These are phyloP conservation scores for Nothopassalora personata DNA, from an alignment of 2,329 filamentous ascomycete genomes.

Conservation along the genomic window DNA sequence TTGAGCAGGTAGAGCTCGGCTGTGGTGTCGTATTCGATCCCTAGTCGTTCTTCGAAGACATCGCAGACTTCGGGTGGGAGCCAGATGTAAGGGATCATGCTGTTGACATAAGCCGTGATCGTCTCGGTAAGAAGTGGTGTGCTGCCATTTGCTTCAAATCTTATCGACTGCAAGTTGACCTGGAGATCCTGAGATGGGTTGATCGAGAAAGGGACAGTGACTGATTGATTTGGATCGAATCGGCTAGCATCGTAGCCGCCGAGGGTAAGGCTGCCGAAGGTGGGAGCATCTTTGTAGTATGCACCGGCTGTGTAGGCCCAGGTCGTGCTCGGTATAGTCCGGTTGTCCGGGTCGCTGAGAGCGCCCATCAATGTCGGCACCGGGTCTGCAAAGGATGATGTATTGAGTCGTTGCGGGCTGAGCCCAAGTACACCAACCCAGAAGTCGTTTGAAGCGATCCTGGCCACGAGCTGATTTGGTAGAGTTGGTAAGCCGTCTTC, in stretches of 20 bases:
- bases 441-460: slow-evolving; percentile 22
- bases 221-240: slow-evolving; percentile 34
- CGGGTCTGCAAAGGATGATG: slow-evolving; percentile 14
- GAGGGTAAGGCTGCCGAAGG: slow-evolving; percentile 31
- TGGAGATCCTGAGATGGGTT: slow-evolving; percentile 25
- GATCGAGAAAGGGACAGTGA: slow-evolving; percentile 24
- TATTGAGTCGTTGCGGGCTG: slow-evolving; percentile 20
- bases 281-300: slow-evolving; percentile 21
- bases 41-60: slow-evolving; percentile 38
- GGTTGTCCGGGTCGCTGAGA: slow-evolving; percentile 6
- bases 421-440: slow-evolving; percentile 35
- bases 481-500: slow-evolving; percentile 24
- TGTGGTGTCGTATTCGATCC: slow-evolving; percentile 35
- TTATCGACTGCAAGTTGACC: slow-evolving; percentile 22
- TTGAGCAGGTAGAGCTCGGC: slow-evolving; percentile 40
- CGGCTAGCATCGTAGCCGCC: slow-evolving; percentile 41
- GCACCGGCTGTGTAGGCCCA: slow-evolving; percentile 30
- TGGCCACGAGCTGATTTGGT: slow-evolving; percentile 30
- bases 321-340: slow-evolving; percentile 8
- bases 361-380: slow-evolving; percentile 19
- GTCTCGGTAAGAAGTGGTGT: slow-evolving; percentile 14
- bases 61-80: slow-evolving; percentile 36
- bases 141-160: slow-evolving; percentile 23
- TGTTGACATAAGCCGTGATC: slow-evolving; percentile 34
- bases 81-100: slow-evolving; percentile 39